These are phyloP conservation scores for Amphibolis antarctica DNA, from an alignment of 106 monocot species.

Conservation along the genomic window DNA sequence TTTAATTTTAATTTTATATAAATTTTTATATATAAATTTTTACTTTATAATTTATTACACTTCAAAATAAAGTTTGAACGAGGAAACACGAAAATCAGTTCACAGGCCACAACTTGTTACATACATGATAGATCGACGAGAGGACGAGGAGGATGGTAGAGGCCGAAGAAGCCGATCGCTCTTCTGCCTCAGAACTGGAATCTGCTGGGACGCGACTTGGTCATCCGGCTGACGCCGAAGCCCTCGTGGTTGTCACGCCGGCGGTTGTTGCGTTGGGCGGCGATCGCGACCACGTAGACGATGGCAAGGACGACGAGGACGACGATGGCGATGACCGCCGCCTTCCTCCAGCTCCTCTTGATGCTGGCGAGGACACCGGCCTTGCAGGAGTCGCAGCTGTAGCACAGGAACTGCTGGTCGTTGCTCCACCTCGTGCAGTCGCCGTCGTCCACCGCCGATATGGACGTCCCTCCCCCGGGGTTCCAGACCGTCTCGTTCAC, in stretches of 20 bases:
- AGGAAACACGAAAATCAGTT: too few species aligned
- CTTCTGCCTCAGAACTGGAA: constrained; percentile 33
- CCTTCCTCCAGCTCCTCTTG: constrained; percentile 18
- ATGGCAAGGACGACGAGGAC: constrained; percentile 11
- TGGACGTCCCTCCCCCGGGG: neutral
- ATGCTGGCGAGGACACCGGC: constrained; percentile 13
- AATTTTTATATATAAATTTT: too few species aligned
- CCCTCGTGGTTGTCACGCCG: constrained; percentile 24
- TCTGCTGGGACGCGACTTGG: constrained; percentile 54
- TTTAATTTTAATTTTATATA: too few species aligned
- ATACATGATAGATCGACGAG: too few species aligned
- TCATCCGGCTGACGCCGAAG: constrained; percentile 44
- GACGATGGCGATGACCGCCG: constrained; percentile 11
- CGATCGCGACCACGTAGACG: constrained; percentile 6
- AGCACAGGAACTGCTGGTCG: constrained; percentile 54
- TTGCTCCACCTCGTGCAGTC: constrained; percentile 78
- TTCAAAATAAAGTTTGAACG: too few species aligned
- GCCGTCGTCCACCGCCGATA: constrained; percentile 10
- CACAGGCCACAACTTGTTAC: too few species aligned
- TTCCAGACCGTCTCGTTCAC: constrained; percentile 71
- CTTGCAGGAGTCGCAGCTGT: constrained; percentile 20
- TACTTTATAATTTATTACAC: too few species aligned
- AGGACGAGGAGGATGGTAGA: too few species aligned
- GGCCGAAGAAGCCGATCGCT: too few species aligned
- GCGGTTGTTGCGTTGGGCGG: constrained; percentile 14